phyloP scores from a whole-genome alignment of 352 stramenopile species.

The Blastocystis sp. region DNA sequence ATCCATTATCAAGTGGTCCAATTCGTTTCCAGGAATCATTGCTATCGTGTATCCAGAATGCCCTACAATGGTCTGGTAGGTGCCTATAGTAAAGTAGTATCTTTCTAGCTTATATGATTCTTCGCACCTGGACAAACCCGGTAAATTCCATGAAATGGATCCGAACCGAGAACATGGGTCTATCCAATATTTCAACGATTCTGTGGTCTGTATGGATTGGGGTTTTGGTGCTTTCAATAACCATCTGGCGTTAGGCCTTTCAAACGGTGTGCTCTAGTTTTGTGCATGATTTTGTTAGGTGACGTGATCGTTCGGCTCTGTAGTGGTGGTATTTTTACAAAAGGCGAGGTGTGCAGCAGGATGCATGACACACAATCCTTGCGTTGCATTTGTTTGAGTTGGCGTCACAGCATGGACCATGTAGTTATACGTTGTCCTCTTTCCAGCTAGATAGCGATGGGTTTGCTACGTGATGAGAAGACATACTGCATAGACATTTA shows the following conservation, averaged over 20 bases:
- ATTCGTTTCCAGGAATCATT: constrained; percentile 30
- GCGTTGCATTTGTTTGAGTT: constrained; percentile 9
- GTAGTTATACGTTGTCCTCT: background rate
- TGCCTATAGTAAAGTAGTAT: background rate
- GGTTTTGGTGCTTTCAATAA: background rate
- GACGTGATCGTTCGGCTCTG: constrained; percentile 19
- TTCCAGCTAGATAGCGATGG: background rate
- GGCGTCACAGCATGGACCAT: background rate
- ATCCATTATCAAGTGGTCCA: constrained; percentile 32
- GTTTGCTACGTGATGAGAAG: background rate
- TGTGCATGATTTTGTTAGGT: background rate
- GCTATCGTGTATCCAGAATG: constrained; percentile 1
- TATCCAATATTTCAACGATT: constrained; percentile 31
- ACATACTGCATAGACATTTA: constrained; percentile 33
- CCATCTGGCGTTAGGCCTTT: background rate
- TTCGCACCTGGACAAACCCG: background rate
- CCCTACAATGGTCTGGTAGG: background rate
- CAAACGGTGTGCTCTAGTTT: background rate
- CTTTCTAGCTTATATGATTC: background rate
- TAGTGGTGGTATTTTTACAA: background rate
- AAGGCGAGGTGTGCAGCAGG: background rate
- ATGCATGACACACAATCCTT: background rate
- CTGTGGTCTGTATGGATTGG: constrained; percentile 26
- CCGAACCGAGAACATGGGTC: constrained; percentile 25
- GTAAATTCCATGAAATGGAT: constrained; percentile 25